Conservation (phyloP, 352 stramenopile genomes). For the Pythium insidiosum region DNA sequence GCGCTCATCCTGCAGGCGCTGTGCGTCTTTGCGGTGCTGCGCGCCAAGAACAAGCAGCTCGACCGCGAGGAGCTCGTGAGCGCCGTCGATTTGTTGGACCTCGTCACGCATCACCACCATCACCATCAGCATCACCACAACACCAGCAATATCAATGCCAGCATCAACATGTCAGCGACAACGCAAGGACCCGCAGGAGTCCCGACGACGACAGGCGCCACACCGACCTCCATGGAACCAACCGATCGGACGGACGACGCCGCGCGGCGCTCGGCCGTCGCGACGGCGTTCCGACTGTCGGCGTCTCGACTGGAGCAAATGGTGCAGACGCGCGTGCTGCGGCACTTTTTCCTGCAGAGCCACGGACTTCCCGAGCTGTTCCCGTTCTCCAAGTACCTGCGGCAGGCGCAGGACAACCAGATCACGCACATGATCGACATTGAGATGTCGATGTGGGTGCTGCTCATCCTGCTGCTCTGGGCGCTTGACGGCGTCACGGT, state of each 20-base stretch:
- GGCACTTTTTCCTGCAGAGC: constrained; percentile 10
- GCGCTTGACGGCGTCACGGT: not conserved
- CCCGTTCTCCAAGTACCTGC: constrained; percentile 17
- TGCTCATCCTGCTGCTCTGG: not conserved
- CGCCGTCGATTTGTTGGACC: not conserved
- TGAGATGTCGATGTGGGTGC: constrained; percentile 26
- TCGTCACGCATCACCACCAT: not conserved
- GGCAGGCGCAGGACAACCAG: constrained; percentile 15
- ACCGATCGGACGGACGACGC: no score
- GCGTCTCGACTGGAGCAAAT: constrained; percentile 8
- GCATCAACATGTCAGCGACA: no score
- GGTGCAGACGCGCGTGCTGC: not conserved
- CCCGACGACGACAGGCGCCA: not conserved
- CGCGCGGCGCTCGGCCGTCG: no score
- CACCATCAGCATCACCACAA: no score
- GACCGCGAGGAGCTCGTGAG: constrained; percentile 16
- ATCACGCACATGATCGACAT: constrained; percentile 18
- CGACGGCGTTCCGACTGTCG: constrained; percentile 4
- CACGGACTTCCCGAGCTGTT: constrained; percentile 12
- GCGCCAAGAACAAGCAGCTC: constrained; percentile 10
- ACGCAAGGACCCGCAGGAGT: constrained; percentile 2
- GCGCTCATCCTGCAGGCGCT: constrained; percentile 20
- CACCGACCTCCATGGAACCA: not conserved
- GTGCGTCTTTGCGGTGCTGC: constrained; percentile 14
- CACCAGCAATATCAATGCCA: no score